A percentile compares a stretch with the other conserved stretches of the same genome.
Conservation (phyloP, 1,139 yeast species). For the Candida dubliniensis region DNA sequence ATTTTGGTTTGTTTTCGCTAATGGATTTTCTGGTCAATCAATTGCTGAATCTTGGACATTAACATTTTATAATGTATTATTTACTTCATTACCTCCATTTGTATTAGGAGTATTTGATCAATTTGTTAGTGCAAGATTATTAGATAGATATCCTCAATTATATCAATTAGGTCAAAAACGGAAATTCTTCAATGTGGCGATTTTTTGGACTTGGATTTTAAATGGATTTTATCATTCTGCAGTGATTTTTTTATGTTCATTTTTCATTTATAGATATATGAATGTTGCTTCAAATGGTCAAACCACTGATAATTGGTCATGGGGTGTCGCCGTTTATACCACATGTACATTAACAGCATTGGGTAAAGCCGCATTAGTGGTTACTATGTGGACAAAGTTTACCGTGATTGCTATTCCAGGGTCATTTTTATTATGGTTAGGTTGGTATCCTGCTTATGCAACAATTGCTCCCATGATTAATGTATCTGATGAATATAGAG, state of each 20-base stretch:
- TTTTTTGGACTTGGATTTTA: slow-evolving; percentile 96
- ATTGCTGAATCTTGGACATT: slow-evolving; percentile 97
- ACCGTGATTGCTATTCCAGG: slow-evolving; percentile 94
- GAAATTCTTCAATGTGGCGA: slow-evolving; percentile 82
- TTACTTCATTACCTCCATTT: slow-evolving; percentile 94
- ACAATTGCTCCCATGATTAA: slow-evolving; percentile 79
- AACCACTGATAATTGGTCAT: slow-evolving; percentile 88
- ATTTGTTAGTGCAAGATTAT: slow-evolving; percentile 84
- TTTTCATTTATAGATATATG: slow-evolving; percentile 68
- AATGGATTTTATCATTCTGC: slow-evolving; percentile 96
- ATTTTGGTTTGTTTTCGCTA: slow-evolving; percentile 94
- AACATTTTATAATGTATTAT: slow-evolving; percentile 92
- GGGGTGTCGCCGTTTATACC: slow-evolving; percentile 92
- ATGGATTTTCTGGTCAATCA: slow-evolving; percentile 93
- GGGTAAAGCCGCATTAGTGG: slow-evolving; percentile 92
- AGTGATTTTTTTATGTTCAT: slow-evolving; percentile 72
- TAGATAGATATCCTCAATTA: slow-evolving; percentile 89
- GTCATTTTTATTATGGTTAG: slow-evolving; percentile 79
- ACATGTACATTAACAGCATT: slow-evolving; percentile 85
- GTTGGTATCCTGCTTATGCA: slow-evolving; percentile 85
- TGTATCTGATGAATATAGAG: slow-evolving; percentile 82
- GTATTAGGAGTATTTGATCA: slow-evolving; percentile 97
- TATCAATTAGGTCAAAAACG: slow-evolving; percentile 89
- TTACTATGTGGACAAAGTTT: slow-evolving; percentile 93
- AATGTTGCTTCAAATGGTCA: slow-evolving; percentile 66